Evolutionary conservation across 371 early-diverging fungal genomes (phyloP).

Genomic region (Mortierella sp.): DNA sequence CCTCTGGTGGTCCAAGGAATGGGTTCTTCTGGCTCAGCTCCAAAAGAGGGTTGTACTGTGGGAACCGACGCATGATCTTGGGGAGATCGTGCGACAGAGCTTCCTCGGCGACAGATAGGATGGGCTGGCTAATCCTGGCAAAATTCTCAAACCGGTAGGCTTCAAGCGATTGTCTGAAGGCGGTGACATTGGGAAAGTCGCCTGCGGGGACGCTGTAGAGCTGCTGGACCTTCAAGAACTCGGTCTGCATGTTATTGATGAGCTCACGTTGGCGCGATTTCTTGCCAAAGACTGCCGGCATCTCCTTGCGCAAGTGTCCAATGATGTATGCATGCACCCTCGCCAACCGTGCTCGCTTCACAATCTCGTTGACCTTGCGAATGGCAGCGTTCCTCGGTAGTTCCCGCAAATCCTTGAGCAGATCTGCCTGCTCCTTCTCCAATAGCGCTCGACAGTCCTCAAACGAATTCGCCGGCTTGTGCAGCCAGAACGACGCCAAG

Average conservation of each 20-base stretch:
- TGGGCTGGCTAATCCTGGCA: slow-evolving; percentile 71
- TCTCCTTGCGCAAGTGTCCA: slow-evolving; percentile 84
- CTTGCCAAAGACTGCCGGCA: slow-evolving; percentile 91
- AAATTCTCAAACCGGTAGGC: slow-evolving; percentile 86
- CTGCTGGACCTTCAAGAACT: slow-evolving; percentile 82
- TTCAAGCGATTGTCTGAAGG: slow-evolving; percentile 71
- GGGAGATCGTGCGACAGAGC: slow-evolving; percentile 75
- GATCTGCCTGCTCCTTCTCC: slow-evolving; percentile 82
- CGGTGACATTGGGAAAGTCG: slow-evolving; percentile 80
- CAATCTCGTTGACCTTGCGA: slow-evolving; percentile 91
- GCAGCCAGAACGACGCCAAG: slow-evolving; percentile 85
- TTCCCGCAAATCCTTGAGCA: slow-evolving; percentile 80
- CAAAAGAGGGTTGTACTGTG: slow-evolving; percentile 65
- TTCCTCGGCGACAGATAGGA: slow-evolving; percentile 51
- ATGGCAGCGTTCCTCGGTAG: slow-evolving; percentile 88
- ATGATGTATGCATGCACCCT: slow-evolving; percentile 89
- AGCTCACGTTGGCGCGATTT: slow-evolving; percentile 80
- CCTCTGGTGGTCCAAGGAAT: slow-evolving; percentile 55
- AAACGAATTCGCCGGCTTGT: slow-evolving; percentile 77
- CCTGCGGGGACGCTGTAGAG: slow-evolving; percentile 77
- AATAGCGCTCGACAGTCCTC: slow-evolving; percentile 81
- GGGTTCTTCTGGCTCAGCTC: slow-evolving; percentile 64
- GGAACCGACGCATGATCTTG: slow-evolving; percentile 75
- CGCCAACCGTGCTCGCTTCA: slow-evolving; percentile 87
- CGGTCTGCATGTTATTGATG: slow-evolving; percentile 75